Percentiles rank a stretch among this genome's conserved stretches.
Conservation (phyloP, 768 basidiomycete species). For the Fistulinella prunicolor region DNA sequence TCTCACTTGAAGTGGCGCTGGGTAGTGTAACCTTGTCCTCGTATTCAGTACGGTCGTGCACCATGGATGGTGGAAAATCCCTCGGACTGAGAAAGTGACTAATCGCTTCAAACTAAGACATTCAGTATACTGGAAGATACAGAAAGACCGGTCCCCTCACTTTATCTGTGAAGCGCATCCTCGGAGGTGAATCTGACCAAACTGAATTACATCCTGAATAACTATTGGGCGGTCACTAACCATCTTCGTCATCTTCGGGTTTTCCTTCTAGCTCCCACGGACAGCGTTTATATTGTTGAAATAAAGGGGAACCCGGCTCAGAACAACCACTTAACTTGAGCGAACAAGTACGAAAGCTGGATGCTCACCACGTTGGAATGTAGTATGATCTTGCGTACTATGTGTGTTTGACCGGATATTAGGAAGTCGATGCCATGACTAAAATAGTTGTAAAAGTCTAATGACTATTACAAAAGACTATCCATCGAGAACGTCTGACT, state of each 20-base stretch:
- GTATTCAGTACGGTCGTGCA: constrained; percentile 74
- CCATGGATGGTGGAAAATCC: constrained; percentile 78
- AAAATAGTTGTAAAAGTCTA: constrained; percentile 93
- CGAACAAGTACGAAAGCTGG: neutral
- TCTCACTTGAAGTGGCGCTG: constrained; percentile 65
- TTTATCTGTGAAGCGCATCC: constrained; percentile 69
- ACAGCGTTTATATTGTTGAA: constrained; percentile 89
- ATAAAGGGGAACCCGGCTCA: constrained; percentile 84
- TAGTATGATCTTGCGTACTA: constrained; percentile 79
- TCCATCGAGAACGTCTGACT: constrained; percentile 13
- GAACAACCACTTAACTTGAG: constrained; percentile 1
- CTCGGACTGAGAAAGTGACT: constrained; percentile 72
- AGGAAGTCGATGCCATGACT: constrained; percentile 89
- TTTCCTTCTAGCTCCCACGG: constrained; percentile 83
- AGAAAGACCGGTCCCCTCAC: constrained; percentile 34
- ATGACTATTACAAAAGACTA: constrained; percentile 6
- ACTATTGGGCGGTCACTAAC: constrained; percentile 34
- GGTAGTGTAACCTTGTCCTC: constrained; percentile 69
- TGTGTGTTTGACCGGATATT: constrained; percentile 65
- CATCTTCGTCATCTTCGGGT: constrained; percentile 83
- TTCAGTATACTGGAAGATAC: neutral
- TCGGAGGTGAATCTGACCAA: constrained; percentile 63
- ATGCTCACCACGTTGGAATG: constrained; percentile 81
- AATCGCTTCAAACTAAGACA: constrained; percentile 71
- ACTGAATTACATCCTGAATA: constrained; percentile 1